phyloP scores from a whole-genome alignment of 192 early-diverging fungal genomes.

The Dispira parvispora region DNA sequence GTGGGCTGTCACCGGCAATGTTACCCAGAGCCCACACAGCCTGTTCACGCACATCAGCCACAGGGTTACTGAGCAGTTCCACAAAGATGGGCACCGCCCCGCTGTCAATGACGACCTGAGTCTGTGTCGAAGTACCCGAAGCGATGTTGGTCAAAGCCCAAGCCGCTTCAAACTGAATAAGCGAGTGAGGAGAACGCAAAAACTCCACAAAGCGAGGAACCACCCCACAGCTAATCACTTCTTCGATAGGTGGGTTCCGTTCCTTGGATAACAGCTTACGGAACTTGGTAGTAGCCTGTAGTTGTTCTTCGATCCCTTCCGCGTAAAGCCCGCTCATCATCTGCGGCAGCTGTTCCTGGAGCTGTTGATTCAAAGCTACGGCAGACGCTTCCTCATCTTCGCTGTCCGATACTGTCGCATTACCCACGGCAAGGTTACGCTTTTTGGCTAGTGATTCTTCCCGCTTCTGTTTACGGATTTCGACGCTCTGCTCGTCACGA shows the following conservation, averaged over 20 bases:
- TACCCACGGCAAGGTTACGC: constrained; percentile 51
- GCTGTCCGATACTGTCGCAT: constrained; percentile 34
- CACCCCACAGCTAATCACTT: constrained; percentile 85
- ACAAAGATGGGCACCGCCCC: constrained; percentile 88
- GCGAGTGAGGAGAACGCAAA: constrained; percentile 59
- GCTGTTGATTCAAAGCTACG: constrained; percentile 37
- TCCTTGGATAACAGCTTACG: constrained; percentile 90
- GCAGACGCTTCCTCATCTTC: constrained; percentile 65
- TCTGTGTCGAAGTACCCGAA: constrained; percentile 86
- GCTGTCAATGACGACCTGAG: constrained; percentile 81
- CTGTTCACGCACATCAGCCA: constrained; percentile 87
- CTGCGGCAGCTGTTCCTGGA: constrained; percentile 57
- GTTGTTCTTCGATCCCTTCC: constrained; percentile 57
- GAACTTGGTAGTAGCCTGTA: constrained; percentile 71
- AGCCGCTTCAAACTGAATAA: constrained; percentile 96
- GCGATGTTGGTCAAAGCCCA: constrained; percentile 99
- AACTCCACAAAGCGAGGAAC: constrained; percentile 93
- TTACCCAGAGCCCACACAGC: constrained; percentile 99
- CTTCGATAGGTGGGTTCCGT: constrained; percentile 89
- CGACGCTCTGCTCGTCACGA: constrained; percentile 81
- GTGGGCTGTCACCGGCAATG: constrained; percentile 92
- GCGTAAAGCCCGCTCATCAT: constrained; percentile 74
- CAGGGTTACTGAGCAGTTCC: constrained; percentile 63
- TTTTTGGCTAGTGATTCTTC: constrained; percentile 88
- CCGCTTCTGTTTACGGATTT: constrained; percentile 90